A percentile compares a stretch with the other conserved stretches of the same genome.
These are phyloP conservation scores for Tylopilus vinaceipallidus DNA, from an alignment of 768 basidiomycete species.

Conservation along the genomic window DNA sequence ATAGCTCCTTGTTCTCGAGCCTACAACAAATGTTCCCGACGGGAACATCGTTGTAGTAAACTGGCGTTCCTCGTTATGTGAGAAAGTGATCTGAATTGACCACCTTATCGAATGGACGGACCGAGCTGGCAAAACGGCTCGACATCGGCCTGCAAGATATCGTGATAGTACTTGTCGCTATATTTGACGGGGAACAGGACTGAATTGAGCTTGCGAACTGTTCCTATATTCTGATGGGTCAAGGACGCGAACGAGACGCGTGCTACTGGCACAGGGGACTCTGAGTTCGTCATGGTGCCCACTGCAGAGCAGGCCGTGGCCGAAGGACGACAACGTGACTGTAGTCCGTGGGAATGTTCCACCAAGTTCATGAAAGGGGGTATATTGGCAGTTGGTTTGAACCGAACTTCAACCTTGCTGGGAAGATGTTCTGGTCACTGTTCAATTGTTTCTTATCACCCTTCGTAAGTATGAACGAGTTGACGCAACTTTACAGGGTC, in stretches of 20 bases:
- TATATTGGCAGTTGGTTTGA: constrained; percentile 2
- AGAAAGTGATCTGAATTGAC: constrained; percentile 18
- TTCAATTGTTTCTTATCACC: constrained; percentile 23
- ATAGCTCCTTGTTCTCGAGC: constrained; percentile 62
- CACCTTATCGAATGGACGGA: constrained; percentile 40
- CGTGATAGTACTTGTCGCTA: constrained; percentile 83
- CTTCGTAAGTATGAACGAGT: constrained; percentile 21
- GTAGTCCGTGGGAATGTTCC: constrained; percentile 22
- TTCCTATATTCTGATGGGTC: constrained; percentile 81
- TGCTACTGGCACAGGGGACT: constrained; percentile 17
- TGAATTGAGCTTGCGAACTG: constrained; percentile 57
- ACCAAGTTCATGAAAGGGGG: constrained; percentile 1
- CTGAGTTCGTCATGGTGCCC: constrained; percentile 24
- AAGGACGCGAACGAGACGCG: constrained; percentile 72
- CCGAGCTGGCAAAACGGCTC: constrained; percentile 89
- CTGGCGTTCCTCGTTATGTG: constrained; percentile 40
- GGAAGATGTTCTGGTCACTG: constrained; percentile 21
- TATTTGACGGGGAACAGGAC: constrained; percentile 90
- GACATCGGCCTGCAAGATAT: constrained; percentile 70
- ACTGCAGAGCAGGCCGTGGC: not conserved
- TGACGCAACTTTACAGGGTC: constrained; percentile 24
- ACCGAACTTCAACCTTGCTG: constrained; percentile 11
- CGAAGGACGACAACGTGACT: constrained; percentile 13
- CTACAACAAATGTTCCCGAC: constrained; percentile 88
- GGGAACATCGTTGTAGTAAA: constrained; percentile 92